phyloP scores from a whole-genome alignment of 257 asterid genomes.

The Plantago major region DNA sequence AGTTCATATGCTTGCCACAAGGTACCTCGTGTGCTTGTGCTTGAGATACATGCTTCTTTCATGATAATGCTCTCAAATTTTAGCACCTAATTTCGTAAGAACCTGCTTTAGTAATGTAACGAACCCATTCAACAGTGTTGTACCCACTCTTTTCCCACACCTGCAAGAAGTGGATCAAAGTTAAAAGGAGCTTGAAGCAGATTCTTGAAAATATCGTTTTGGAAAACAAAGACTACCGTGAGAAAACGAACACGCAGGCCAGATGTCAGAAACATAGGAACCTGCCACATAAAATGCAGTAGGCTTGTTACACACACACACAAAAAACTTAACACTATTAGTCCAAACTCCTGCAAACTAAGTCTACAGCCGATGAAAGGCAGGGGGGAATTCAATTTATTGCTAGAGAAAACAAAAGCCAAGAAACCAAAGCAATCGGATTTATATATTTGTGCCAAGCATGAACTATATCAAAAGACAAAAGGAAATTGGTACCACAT shows the following conservation, averaged over 20 bases:
- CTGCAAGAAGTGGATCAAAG: constrained; percentile 36
- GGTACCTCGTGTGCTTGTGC: constrained; percentile 8
- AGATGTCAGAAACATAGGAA: constrained; percentile 98
- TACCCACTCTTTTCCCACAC: constrained; percentile 99
- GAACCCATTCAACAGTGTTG: constrained; percentile 99
- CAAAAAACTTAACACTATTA: too few species aligned
- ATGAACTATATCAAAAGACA: too few species aligned
- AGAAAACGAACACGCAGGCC: constrained; percentile 97
- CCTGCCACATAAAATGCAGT: constrained; percentile 44
- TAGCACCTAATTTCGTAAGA: constrained; percentile 94
- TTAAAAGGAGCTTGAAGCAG: constrained; percentile 14
- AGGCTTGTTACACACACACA: constrained; percentile 18
- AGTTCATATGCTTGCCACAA: constrained; percentile 7
- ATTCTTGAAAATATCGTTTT: background rate
- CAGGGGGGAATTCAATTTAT: too few species aligned
- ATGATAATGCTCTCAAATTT: constrained; percentile 14
- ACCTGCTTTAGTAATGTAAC: constrained; percentile 97
- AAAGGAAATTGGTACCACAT: too few species aligned
- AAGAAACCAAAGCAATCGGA: background rate
- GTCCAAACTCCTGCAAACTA: too few species aligned
- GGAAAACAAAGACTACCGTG: constrained; percentile 45
- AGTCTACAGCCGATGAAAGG: too few species aligned
- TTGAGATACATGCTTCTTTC: constrained; percentile 1
- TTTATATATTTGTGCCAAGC: too few species aligned
- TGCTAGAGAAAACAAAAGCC: constrained; percentile 2